Evolutionary conservation across 768 basidiomycete genomes (phyloP).

Genomic region (Pholiota microspora): DNA sequence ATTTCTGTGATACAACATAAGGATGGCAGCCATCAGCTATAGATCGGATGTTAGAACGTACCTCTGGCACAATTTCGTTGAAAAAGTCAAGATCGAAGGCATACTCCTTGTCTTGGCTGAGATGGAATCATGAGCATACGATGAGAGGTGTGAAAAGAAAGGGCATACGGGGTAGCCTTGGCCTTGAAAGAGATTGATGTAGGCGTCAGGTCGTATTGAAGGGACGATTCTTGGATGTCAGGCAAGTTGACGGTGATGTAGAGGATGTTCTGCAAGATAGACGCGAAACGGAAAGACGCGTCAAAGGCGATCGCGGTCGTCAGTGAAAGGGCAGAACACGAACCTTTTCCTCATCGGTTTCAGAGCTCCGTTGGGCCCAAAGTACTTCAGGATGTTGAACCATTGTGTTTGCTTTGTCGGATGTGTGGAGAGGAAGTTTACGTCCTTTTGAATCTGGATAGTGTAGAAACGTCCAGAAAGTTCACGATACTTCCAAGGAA

Average conservation of each 20-base stretch:
- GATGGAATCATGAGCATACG: neutral
- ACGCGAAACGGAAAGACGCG: constrained; percentile 13
- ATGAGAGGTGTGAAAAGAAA: neutral
- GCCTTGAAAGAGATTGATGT: constrained; percentile 65
- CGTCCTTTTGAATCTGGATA: too few species aligned
- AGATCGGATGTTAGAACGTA: constrained; percentile 26
- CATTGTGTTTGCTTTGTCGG: constrained; percentile 32
- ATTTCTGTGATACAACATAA: constrained; percentile 40
- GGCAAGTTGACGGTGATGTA: constrained; percentile 85
- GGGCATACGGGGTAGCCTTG: constrained; percentile 57
- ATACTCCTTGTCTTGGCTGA: constrained; percentile 57
- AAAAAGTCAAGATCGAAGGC: constrained; percentile 77
- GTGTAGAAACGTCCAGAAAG: constrained; percentile 45
- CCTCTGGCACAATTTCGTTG: constrained; percentile 75
- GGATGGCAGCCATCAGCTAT: neutral
- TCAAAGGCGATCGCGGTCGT: constrained; percentile 18
- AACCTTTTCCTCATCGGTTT: constrained; percentile 64
- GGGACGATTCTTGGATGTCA: constrained; percentile 56
- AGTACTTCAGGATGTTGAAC: constrained; percentile 80
- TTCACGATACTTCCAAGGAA: constrained; percentile 22
- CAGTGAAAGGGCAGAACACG: constrained; percentile 2
- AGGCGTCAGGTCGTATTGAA: constrained; percentile 59
- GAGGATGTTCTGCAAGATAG: constrained; percentile 79
- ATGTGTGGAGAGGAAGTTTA: constrained; percentile 16
- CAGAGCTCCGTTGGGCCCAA: constrained; percentile 93